Conservation (phyloP, 202 grass and related monocot species). For the Hordeum pubiflorum region DNA sequence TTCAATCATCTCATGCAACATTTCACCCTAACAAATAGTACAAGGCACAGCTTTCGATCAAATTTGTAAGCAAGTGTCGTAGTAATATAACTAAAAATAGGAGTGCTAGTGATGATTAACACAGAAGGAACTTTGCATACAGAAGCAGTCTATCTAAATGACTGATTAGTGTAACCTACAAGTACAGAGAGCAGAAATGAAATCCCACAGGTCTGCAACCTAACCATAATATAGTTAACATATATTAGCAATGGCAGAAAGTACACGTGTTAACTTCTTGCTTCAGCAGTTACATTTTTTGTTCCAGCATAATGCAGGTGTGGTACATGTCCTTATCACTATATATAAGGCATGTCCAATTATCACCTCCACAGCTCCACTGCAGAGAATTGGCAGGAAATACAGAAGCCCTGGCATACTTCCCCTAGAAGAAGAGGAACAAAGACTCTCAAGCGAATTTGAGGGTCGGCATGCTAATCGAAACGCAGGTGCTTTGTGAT, state of each 20-base stretch:
- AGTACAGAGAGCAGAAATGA: background rate
- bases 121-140: background rate
- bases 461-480: background rate
- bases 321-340: background rate
- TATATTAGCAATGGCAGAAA: background rate
- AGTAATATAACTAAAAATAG: background rate
- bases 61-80: background rate
- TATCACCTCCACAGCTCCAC: background rate
- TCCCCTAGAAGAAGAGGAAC: background rate
- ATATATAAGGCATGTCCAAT: background rate
- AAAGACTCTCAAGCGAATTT: background rate
- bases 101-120: background rate
- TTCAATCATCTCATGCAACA: conserved; percentile 63
- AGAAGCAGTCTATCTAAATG: background rate
- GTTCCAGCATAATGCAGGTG: background rate
- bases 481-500: background rate
- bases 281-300: background rate
- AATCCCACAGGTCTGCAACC: background rate
- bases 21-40: conserved; percentile 47
- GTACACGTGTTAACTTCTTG: background rate
- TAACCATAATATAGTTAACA: background rate
- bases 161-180: background rate
- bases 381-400: background rate
- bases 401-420: background rate
- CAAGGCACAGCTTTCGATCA: background rate